These are phyloP conservation scores for Sparassis latifolia DNA, from an alignment of 1,284 basidiomycete genomes.

Conservation along the genomic window DNA sequence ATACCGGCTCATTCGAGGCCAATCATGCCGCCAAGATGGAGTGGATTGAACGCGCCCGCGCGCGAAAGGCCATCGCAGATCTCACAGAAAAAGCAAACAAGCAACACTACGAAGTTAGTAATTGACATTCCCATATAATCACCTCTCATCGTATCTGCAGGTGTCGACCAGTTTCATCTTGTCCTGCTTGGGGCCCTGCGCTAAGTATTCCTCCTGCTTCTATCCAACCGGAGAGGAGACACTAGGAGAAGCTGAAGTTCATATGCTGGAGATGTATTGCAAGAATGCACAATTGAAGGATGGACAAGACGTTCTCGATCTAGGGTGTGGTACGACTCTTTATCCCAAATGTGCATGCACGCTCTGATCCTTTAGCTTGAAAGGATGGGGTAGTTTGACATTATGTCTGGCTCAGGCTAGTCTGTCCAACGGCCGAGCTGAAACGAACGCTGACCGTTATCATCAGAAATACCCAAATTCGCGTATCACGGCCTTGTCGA, in stretches of 20 bases:
- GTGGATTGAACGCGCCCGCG: conserved; percentile 50
- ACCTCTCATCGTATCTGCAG: conserved; percentile 22
- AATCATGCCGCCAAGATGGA: conserved; percentile 65
- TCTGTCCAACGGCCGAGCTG: neutral
- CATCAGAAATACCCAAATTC: conserved; percentile 65
- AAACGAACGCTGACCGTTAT: neutral
- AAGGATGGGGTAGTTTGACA: conserved; percentile 70
- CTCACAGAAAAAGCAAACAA: conserved; percentile 70
- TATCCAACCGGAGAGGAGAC: conserved; percentile 64
- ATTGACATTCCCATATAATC: neutral
- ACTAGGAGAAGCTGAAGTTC: conserved; percentile 61
- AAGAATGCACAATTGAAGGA: conserved; percentile 60
- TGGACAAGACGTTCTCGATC: conserved; percentile 63
- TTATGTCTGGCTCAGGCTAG: conserved; percentile 61
- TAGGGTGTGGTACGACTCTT: conserved; percentile 55
- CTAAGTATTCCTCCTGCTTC: conserved; percentile 69
- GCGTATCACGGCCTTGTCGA: conserved; percentile 60
- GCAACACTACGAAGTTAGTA: conserved; percentile 69
- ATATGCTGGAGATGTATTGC: conserved; percentile 71
- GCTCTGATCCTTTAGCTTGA: neutral
- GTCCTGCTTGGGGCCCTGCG: conserved; percentile 55
- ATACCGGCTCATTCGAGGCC: conserved; percentile 53
- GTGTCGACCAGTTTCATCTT: conserved; percentile 66
- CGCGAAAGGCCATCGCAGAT: conserved; percentile 54
- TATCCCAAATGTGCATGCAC: neutral